phyloP scores from a whole-genome alignment of 208 protist species.

The Trypanosomatidae sp. region DNA sequence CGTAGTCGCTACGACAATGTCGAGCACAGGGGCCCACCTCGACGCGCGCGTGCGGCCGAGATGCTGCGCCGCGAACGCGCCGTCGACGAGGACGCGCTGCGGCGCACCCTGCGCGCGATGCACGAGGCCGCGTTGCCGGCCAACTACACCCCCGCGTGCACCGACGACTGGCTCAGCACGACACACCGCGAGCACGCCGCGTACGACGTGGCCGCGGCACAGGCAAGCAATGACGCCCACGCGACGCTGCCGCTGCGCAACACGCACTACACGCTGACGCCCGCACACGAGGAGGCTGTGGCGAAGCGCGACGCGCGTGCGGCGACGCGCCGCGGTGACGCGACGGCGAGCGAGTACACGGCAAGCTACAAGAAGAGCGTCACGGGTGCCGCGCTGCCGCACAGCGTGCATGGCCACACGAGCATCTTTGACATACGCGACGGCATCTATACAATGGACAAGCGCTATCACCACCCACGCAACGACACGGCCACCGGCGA shows the following conservation, averaged over 20 bases:
- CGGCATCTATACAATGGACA: conserved; percentile 77
- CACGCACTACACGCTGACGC: conserved; percentile 43
- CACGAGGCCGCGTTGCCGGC: conserved; percentile 23
- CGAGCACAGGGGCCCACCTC: conserved; percentile 48
- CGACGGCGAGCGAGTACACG: conserved; percentile 57
- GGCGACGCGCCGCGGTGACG: conserved; percentile 20
- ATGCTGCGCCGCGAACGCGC: conserved; percentile 30
- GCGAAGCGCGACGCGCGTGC: conserved; percentile 20
- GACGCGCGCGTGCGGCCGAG: conserved; percentile 33
- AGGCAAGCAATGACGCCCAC: conserved; percentile 30
- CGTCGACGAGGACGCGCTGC: conserved; percentile 34
- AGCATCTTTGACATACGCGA: conserved; percentile 72
- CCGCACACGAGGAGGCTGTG: conserved; percentile 32
- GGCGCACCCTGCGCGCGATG: conserved; percentile 24
- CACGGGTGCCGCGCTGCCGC: conserved; percentile 33
- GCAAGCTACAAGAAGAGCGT: conserved; percentile 50
- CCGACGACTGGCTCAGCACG: conserved; percentile 74
- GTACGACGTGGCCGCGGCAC: conserved; percentile 52
- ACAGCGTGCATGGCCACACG: conserved; percentile 34
- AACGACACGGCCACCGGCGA: conserved; percentile 56
- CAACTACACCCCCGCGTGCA: conserved; percentile 59
- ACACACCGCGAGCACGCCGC: conserved; percentile 59
- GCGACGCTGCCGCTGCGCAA: conserved; percentile 58
- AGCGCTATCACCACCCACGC: conserved; percentile 68
- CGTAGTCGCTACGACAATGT: conserved; percentile 84